Conservation (phyloP, 1,284 basidiomycete genomes). For the Microstroma glucosiphilum region DNA sequence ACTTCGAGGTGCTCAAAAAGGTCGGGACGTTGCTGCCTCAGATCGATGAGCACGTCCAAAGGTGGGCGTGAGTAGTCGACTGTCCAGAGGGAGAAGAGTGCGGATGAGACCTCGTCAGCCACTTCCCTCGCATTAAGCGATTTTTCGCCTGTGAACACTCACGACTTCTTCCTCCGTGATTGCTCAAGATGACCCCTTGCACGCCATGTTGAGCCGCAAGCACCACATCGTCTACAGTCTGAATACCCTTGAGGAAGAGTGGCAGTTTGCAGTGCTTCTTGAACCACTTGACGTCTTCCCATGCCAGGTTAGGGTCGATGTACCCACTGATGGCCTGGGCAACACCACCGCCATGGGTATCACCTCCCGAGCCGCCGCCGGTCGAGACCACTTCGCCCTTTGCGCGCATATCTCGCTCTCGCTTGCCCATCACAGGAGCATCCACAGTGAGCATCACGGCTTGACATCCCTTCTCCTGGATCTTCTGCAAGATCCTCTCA, state of each 20-base stretch:
- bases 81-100: not conserved
- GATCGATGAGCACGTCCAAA: constrained; percentile 50
- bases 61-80: constrained; percentile 44
- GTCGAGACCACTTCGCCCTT: constrained; percentile 51
- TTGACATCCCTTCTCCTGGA: constrained; percentile 65
- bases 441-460: constrained; percentile 89
- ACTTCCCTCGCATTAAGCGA: not conserved
- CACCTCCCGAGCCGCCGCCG: constrained; percentile 32
- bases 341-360: constrained; percentile 47
- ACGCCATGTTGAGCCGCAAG: constrained; percentile 58
- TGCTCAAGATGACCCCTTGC: constrained; percentile 50
- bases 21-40: constrained; percentile 67
- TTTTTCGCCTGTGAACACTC: constrained; percentile 2
- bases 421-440: constrained; percentile 71
- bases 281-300: constrained; percentile 44
- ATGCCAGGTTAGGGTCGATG: constrained; percentile 54
- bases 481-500: constrained; percentile 65
- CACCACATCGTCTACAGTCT: constrained; percentile 63
- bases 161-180: constrained; percentile 54
- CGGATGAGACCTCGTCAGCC: no score
- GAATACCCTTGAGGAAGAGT: constrained; percentile 35
- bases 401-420: constrained; percentile 65
- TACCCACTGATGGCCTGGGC: constrained; percentile 55
- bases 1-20: constrained; percentile 67
- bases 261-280: constrained; percentile 42